Percentiles rank a stretch among this genome's conserved stretches.
These are phyloP conservation scores for Aspergillus brunneoviolaceus DNA, from an alignment of 2,329 filamentous ascomycete genomes.

Conservation along the genomic window DNA sequence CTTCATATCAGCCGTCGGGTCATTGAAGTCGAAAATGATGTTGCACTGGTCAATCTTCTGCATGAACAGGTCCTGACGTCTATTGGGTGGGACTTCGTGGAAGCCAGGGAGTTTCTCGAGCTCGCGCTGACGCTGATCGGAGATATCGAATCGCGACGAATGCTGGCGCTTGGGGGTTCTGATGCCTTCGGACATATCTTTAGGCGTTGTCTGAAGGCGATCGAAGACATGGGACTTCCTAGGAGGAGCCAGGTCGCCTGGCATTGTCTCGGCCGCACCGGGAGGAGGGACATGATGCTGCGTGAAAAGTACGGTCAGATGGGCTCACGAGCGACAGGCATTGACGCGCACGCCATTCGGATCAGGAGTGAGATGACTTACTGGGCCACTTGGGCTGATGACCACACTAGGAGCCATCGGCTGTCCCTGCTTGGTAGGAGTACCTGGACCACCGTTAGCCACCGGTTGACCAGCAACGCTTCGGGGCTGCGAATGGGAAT, in stretches of 20 bases:
- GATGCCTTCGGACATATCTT: slow-evolving; percentile 93
- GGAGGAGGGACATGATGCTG: slow-evolving; percentile 83
- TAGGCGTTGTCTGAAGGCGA: slow-evolving; percentile 86
- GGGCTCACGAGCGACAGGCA: background rate
- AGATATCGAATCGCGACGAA: slow-evolving; percentile 96
- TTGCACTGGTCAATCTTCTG: slow-evolving; percentile 99
- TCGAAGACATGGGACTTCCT: slow-evolving; percentile 92
- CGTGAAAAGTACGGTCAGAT: slow-evolving; percentile 3
- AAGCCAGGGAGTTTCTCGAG: slow-evolving; percentile 97
- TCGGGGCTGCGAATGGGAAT: slow-evolving; percentile 40
- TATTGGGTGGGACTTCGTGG: slow-evolving; percentile 93
- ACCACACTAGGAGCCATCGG: slow-evolving; percentile 80
- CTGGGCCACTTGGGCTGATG: slow-evolving; percentile 90
- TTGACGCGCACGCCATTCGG: background rate
- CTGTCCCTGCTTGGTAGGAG: slow-evolving; percentile 62
- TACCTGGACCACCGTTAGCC: slow-evolving; percentile 54
- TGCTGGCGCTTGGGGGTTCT: slow-evolving; percentile 95
- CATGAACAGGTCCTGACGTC: slow-evolving; percentile 96
- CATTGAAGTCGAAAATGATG: slow-evolving; percentile 99
- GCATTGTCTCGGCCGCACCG: slow-evolving; percentile 95
- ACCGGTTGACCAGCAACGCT: slow-evolving; percentile 33
- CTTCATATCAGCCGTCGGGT: slow-evolving; percentile 97
- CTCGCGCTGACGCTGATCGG: slow-evolving; percentile 81
- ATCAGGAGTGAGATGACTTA: slow-evolving; percentile 44
- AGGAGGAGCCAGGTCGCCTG: slow-evolving; percentile 89